Conservation (phyloP, 176 grass and related monocot species). For the Musa itinerans region DNA sequence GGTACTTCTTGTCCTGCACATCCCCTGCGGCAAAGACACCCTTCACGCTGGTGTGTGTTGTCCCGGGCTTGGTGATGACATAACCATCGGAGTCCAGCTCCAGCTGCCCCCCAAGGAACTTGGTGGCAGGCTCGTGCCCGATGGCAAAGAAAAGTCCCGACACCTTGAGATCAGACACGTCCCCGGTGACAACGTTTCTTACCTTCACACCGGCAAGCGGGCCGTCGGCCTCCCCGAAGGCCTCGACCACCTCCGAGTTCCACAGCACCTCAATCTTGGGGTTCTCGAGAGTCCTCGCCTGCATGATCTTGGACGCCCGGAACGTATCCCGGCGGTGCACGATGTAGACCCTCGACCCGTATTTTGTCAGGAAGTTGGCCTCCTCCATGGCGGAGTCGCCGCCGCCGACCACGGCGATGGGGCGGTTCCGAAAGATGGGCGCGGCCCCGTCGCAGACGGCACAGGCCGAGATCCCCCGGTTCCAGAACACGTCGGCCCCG, state of each 20-base stretch:
- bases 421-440: conserved; percentile 72
- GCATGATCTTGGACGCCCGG: conserved; percentile 98
- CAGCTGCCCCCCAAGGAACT: conserved; percentile 86
- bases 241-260: conserved; percentile 85
- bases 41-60: conserved; percentile 77
- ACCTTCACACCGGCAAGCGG: conserved; percentile 69
- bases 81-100: conserved; percentile 79
- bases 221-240: conserved; percentile 38
- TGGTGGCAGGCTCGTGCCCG: conserved; percentile 82
- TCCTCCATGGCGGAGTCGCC: conserved; percentile 99
- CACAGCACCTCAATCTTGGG: conserved; percentile 81
- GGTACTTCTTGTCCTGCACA: conserved; percentile 92
- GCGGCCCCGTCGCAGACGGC: conserved; percentile 97
- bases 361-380: conserved; percentile 97
- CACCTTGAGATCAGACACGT: conserved; percentile 58
- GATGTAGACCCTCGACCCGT: conserved; percentile 84
- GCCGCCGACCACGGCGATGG: conserved; percentile 79
- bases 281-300: conserved; percentile 63
- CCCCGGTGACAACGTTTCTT: conserved; percentile 49
- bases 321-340: conserved; percentile 78
- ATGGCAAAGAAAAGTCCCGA: conserved; percentile 90
- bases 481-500: conserved; percentile 76
- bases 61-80: conserved; percentile 54
- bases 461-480: conserved; percentile 89
- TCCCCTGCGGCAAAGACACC: conserved; percentile 88